phyloP scores from a whole-genome alignment of 768 basidiomycete species.

The Pleurotus eryngii region DNA sequence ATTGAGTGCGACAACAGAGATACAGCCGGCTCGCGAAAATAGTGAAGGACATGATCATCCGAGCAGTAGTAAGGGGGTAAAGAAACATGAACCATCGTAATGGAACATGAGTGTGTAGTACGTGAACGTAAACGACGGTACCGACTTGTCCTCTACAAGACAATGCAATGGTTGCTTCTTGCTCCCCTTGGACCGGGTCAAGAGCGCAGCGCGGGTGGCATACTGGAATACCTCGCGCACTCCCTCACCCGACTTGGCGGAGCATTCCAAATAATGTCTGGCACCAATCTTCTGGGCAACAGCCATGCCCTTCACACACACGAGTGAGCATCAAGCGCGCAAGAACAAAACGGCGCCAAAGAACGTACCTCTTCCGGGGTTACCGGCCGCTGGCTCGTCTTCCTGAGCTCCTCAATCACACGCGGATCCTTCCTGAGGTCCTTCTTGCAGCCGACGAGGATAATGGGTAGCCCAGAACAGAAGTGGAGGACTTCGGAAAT shows the following conservation, averaged over 20 bases:
- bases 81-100: not conserved
- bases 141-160: conserved; percentile 22
- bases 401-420: conserved; percentile 91
- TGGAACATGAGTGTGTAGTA: not conserved
- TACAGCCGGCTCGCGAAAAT: not conserved
- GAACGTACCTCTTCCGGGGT: conserved; percentile 81
- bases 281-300: conserved; percentile 97
- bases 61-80: not conserved
- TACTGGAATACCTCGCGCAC: conserved; percentile 99
- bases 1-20: conserved; percentile 1
- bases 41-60: not conserved
- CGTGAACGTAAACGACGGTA: conserved; percentile 2
- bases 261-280: conserved; percentile 96
- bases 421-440: conserved; percentile 92
- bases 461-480: conserved; percentile 90
- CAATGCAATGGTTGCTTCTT: conserved; percentile 27
- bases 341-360: not conserved
- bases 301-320: conserved; percentile 72
- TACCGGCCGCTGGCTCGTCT: conserved; percentile 93
- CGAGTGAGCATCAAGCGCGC: not conserved
- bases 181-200: conserved; percentile 53
- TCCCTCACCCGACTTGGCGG: conserved; percentile 93
- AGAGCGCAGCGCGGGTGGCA: conserved; percentile 89
- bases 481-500: conserved; percentile 99
- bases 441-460: conserved; percentile 99